Percentiles rank a stretch among this genome's conserved stretches.
phyloP scores from a whole-genome alignment of 352 stramenopile genomes.

The Globisporangium emineosum region DNA sequence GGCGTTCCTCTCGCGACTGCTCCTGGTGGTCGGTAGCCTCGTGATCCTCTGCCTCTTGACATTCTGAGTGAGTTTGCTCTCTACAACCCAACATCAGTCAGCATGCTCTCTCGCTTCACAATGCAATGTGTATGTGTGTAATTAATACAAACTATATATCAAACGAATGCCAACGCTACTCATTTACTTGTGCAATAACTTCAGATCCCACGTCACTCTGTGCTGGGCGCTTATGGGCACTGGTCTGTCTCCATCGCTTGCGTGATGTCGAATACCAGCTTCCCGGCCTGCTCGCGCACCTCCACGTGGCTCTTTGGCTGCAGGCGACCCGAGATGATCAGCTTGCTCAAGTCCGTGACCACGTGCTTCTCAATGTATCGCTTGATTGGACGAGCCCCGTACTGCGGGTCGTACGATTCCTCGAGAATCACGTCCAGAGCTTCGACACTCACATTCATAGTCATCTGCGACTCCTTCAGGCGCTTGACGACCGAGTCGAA shows the following conservation, averaged over 20 bases:
- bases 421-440: conserved; percentile 91
- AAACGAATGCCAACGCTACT: not conserved
- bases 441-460: conserved; percentile 64
- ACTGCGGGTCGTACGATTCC: conserved; percentile 91
- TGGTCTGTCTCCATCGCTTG: conserved; percentile 34
- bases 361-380: conserved; percentile 94
- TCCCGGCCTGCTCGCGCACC: conserved; percentile 40
- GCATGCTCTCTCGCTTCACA: not conserved
- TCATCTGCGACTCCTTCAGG: conserved; percentile 67
- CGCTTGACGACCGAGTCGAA: conserved; percentile 87
- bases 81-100: not conserved
- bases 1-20: conserved; percentile 64
- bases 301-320: conserved; percentile 67
- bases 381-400: conserved; percentile 95
- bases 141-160: not conserved
- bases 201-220: not conserved
- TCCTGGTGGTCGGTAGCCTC: conserved; percentile 67
- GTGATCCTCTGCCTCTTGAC: conserved; percentile 70
- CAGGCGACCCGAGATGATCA: conserved; percentile 58
- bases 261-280: conserved; percentile 51
- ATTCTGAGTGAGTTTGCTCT: conserved; percentile 35
- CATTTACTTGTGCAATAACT: not conserved
- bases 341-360: conserved; percentile 85
- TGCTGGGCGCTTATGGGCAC: not conserved
- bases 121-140: not conserved